Evolutionary conservation across 805 yeast genomes (phyloP), one percentile per base, ranked within the genome.

Genomic region (Candida oleophila): DNA sequence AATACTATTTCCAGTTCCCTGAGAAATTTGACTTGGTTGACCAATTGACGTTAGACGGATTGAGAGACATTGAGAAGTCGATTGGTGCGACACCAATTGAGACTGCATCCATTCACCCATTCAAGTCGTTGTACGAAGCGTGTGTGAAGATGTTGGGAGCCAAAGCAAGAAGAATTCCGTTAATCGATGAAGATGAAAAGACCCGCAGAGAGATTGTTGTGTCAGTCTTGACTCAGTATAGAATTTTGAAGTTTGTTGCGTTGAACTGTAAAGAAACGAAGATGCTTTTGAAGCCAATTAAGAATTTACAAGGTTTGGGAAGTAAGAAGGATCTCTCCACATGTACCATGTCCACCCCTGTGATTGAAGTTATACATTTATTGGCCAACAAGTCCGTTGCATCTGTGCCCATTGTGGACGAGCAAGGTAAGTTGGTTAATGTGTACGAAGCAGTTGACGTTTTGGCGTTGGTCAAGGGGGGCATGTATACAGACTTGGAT

Each of bases 401-500:
- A 3, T 87, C 97, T 1, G 85, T 94, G 28, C 99, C 99, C 1
- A 91, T 94, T 48, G 83, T 94, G 25, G 97, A 92, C 59, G 89
- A 82, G 16, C 80, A 77, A 51, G 73, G 74, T 32, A 68, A 66
- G 49, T 73, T 94, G 53, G 76, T 89, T 52, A 94, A 94, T 60
- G 96, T 92, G 37, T 94, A 91, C 64, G 99, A 94, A 69, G 95
- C 97, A 0, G 95, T 89, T 30, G 99, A 94, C 68, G 95, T 94
- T 2, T 73, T 94, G 55, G 88, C 96, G 0, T 73, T 94, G 55
- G 89, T 94, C 49, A 92, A 91, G 66, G 96, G 97, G 35, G 97
- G 97, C 3, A 83, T 90, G 61, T 90, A 92, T 60, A 86, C 90
- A 33, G 98, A 94, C 65, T 72, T 92, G 50, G 86, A 90, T 35